Evolutionary conservation across 208 protist species (phyloP).

Genomic region (Trypanosoma caninum): DNA sequence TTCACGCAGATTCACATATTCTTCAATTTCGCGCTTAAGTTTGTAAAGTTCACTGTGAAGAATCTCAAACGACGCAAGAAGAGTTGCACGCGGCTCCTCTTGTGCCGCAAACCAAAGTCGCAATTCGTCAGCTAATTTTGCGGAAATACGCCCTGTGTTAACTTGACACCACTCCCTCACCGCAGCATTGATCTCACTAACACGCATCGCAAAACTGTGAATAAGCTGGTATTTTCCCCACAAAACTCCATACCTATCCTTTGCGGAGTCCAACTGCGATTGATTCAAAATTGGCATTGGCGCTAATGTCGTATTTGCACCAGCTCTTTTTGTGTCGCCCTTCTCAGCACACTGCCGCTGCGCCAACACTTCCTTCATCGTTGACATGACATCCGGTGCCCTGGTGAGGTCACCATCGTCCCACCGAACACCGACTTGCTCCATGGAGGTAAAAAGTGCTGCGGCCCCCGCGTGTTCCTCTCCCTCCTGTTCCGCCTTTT

Average conservation of each 20-base stretch:
- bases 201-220: slow-evolving; percentile 5
- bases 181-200: slow-evolving; percentile 24
- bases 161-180: slow-evolving; percentile 22
- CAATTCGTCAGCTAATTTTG: slow-evolving; percentile 19
- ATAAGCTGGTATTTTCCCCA: slow-evolving; percentile 18
- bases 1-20: slow-evolving; percentile 55
- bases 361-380: slow-evolving; percentile 13
- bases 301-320: not conserved
- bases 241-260: slow-evolving; percentile 17
- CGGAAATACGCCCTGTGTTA: slow-evolving; percentile 14
- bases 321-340: not conserved
- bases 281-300: slow-evolving; percentile 24
- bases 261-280: slow-evolving; percentile 18
- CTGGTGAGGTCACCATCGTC: slow-evolving; percentile 24
- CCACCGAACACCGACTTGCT: slow-evolving; percentile 31
- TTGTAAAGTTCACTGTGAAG: slow-evolving; percentile 34
- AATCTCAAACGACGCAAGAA: slow-evolving; percentile 16
- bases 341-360: not conserved
- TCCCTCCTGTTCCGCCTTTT: not conserved
- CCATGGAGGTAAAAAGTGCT: slow-evolving; percentile 21
- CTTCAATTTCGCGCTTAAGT: slow-evolving; percentile 53
- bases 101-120: slow-evolving; percentile 25
- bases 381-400: slow-evolving; percentile 9
- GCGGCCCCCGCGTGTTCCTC: not conserved
- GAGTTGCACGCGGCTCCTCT: slow-evolving; percentile 3